Percentiles rank a stretch among this genome's conserved stretches.
These are phyloP conservation scores for Lecanicillium sp. DNA, from an alignment of 2,329 filamentous ascomycete genomes.

Conservation along the genomic window DNA sequence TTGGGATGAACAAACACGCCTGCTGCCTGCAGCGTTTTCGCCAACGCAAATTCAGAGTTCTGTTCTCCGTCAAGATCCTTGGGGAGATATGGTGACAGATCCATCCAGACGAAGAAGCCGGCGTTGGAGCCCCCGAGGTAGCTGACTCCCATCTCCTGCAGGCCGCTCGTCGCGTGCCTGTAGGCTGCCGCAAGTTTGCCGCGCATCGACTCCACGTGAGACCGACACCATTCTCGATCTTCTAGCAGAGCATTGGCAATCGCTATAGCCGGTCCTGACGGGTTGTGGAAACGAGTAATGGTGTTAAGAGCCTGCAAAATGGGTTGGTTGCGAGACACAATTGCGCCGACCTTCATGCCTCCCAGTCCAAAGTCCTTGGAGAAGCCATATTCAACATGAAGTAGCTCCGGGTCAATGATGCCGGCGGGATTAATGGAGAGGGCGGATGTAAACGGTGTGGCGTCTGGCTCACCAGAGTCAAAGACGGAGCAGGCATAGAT, in stretches of 20 bases:
- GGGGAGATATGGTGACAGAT: slow-evolving; percentile 37
- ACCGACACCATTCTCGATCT: slow-evolving; percentile 34
- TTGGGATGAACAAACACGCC: slow-evolving; percentile 44
- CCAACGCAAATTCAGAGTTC: slow-evolving; percentile 35
- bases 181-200: slow-evolving; percentile 31
- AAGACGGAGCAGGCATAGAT: slow-evolving; percentile 49
- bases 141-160: slow-evolving; percentile 32
- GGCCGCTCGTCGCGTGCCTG: slow-evolving; percentile 24
- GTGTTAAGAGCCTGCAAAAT: slow-evolving; percentile 27
- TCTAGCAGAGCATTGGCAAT: slow-evolving; percentile 37
- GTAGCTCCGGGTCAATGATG: slow-evolving; percentile 36
- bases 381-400: slow-evolving; percentile 42
- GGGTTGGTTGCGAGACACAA: slow-evolving; percentile 31
- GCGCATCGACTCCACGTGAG: slow-evolving; percentile 34
- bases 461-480: slow-evolving; percentile 21
- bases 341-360: slow-evolving; percentile 40
- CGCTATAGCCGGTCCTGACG: slow-evolving; percentile 35
- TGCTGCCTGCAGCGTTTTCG: slow-evolving; percentile 31
- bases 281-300: slow-evolving; percentile 37
- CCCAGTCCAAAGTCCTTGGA: slow-evolving; percentile 45
- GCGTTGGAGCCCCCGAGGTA: slow-evolving; percentile 42
- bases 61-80: slow-evolving; percentile 17
- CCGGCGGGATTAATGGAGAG: slow-evolving; percentile 35
- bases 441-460: slow-evolving; percentile 36
- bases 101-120: slow-evolving; percentile 49